Percentiles rank a stretch among this genome's conserved stretches.
phyloP scores from a whole-genome alignment of 768 basidiomycete species.

The Boletus insuetus region DNA sequence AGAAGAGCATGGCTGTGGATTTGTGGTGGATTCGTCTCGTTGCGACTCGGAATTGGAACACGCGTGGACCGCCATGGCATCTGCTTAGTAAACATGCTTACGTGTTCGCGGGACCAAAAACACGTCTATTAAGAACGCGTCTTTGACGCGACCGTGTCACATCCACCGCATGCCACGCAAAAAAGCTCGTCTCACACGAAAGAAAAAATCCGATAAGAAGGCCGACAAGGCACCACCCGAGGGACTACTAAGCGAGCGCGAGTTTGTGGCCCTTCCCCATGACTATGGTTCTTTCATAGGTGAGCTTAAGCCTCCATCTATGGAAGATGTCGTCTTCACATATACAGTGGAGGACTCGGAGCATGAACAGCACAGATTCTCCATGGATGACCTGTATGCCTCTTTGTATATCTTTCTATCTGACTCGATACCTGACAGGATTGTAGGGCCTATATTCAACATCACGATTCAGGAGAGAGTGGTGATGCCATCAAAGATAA shows the following conservation, averaged over 20 bases:
- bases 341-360: conserved; percentile 13
- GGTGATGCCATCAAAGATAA: conserved; percentile 30
- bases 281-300: conserved; percentile 17
- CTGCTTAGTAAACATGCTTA: conserved; percentile 23
- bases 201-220: conserved; percentile 13
- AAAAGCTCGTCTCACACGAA: conserved; percentile 10
- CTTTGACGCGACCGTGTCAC: conserved; percentile 18
- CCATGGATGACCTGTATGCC: conserved; percentile 34
- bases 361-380: conserved; percentile 25
- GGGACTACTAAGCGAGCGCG: conserved; percentile 2
- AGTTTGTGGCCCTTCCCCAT: conserved; percentile 10
- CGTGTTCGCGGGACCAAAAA: conserved; percentile 11
- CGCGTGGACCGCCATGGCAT: not conserved
- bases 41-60: conserved; percentile 5
- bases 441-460: conserved; percentile 35
- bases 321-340: not conserved
- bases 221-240: not conserved
- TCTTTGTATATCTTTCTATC: too few relatives aligned
- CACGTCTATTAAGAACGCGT: conserved; percentile 31
- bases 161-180: conserved; percentile 24
- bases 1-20: conserved; percentile 37
- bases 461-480: not conserved
- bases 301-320: conserved; percentile 3
- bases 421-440: not conserved
- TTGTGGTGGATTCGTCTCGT: not conserved